Percentiles rank a stretch among this genome's conserved stretches.
Evolutionary conservation across 1,284 basidiomycete species (phyloP).

Genomic region (Ganoderma resinaceum): DNA sequence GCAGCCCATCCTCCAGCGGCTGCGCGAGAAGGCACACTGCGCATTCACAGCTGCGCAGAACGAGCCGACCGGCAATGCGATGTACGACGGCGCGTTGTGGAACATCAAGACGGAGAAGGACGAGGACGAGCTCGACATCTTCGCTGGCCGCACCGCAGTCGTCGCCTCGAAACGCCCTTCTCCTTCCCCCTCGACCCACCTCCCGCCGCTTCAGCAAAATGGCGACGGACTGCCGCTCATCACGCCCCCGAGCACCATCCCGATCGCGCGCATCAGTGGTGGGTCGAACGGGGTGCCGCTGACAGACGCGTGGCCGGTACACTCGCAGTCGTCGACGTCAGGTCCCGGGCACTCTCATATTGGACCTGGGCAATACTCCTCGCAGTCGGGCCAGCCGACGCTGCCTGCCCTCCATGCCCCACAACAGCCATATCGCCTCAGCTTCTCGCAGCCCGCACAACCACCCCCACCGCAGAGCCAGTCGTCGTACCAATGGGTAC

Average conservation of each 20-base stretch:
- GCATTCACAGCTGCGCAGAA: slow-evolving; percentile 32
- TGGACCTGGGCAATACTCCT: slow-evolving; percentile 5
- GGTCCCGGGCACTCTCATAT: slow-evolving; percentile 8
- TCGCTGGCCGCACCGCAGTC: slow-evolving; percentile 51
- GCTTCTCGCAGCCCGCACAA: slow-evolving; percentile 23
- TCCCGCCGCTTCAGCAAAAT: not conserved
- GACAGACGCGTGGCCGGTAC: slow-evolving; percentile 22
- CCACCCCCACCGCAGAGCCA: slow-evolving; percentile 8
- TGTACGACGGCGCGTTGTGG: slow-evolving; percentile 35
- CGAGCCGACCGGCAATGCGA: slow-evolving; percentile 18
- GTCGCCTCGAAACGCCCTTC: slow-evolving; percentile 49
- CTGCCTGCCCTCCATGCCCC: slow-evolving; percentile 7
- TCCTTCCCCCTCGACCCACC: slow-evolving; percentile 27
- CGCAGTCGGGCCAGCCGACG: not conserved
- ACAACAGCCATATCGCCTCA: slow-evolving; percentile 22
- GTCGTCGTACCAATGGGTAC: not conserved
- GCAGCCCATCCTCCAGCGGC: slow-evolving; percentile 37
- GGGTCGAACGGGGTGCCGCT: slow-evolving; percentile 17
- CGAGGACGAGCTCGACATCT: slow-evolving; percentile 71
- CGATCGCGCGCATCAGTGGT: slow-evolving; percentile 19
- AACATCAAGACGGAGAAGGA: slow-evolving; percentile 47
- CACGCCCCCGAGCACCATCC: slow-evolving; percentile 27
- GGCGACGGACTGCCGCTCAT: slow-evolving; percentile 14
- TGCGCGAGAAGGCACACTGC: slow-evolving; percentile 39
- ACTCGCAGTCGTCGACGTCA: slow-evolving; percentile 10